These are phyloP conservation scores for Lineolata rhizophorae DNA, from an alignment of 495 filamentous ascomycete species.

Conservation along the genomic window DNA sequence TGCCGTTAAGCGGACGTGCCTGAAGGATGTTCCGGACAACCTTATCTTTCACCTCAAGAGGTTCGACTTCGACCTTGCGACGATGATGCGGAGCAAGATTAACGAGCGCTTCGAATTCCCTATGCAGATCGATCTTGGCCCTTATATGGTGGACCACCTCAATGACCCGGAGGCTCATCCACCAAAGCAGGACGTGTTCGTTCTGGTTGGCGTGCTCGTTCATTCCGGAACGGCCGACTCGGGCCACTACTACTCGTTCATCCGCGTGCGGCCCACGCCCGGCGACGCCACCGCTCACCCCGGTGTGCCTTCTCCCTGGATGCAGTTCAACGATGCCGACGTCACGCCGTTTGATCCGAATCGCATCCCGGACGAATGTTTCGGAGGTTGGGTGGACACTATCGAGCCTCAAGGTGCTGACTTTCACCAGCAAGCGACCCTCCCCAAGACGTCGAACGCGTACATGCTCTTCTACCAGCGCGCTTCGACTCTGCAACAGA, in stretches of 20 bases:
- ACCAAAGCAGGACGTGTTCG: slow-evolving; percentile 49
- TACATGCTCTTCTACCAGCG: slow-evolving; percentile 98
- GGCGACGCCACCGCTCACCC: slow-evolving; percentile 14
- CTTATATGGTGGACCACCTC: slow-evolving; percentile 74
- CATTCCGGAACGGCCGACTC: slow-evolving; percentile 86
- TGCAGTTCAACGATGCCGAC: slow-evolving; percentile 82
- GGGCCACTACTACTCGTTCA: slow-evolving; percentile 93
- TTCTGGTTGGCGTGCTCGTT: slow-evolving; percentile 79
- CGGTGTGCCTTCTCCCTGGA: slow-evolving; percentile 32
- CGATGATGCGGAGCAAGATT: slow-evolving; percentile 72
- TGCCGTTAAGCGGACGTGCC: slow-evolving; percentile 82
- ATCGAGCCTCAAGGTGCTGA: neutral
- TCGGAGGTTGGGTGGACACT: slow-evolving; percentile 44
- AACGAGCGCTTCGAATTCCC: slow-evolving; percentile 92
- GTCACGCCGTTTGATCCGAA: slow-evolving; percentile 54
- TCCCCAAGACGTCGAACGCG: slow-evolving; percentile 51
- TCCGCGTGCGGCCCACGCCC: slow-evolving; percentile 48
- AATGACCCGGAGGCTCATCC: slow-evolving; percentile 32
- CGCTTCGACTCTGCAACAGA: slow-evolving; percentile 36
- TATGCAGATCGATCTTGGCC: slow-evolving; percentile 62
- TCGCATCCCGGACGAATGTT: slow-evolving; percentile 52
- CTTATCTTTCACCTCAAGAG: slow-evolving; percentile 92
- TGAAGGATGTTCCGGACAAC: slow-evolving; percentile 86
- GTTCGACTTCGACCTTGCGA: slow-evolving; percentile 84
- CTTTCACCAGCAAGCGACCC: slow-evolving; percentile 3